Evolutionary conservation across 352 stramenopile species (phyloP), one percentile per base, ranked within the genome.

Genomic region (Phytopythium sindhum): DNA sequence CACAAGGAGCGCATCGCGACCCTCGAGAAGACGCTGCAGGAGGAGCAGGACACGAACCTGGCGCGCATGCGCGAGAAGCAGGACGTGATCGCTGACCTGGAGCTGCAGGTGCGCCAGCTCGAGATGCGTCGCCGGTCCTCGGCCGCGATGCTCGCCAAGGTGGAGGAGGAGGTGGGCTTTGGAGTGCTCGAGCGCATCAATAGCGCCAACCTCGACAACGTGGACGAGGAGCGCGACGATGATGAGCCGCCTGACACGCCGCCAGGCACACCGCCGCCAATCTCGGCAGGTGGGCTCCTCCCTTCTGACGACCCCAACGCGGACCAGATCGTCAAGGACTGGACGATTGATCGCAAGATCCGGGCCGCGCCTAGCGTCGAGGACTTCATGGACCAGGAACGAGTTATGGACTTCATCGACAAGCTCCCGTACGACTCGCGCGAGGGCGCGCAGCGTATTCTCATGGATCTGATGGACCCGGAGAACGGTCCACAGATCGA

Each of bases 221-320:
- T 42, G 54, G 35, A 51, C 37, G 53, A 63, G 15, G 69, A 75
- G n/a, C 65, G 67, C 12, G 68, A 75, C 7, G 66, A 66, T 23
- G 57, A 47, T 8, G 83, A 91, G 26, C 72, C 82, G 26, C 81
- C 83, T 0, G 84, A 91, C 52, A 92, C 86, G 19, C 86, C 86
- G 7, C 86, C 86, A 0, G 85, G 83, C 1, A 94, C 86, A 14
- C 86, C 86, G 26, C 86, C 86, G 37, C 86, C 83, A 0, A 91
- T 94, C 47, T 84, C 81, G 9, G 71, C 80, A 0, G 78, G 78
- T 17, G 72, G 69, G 11, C 47, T 90, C 11, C 52, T 91, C 59
- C 80, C 78, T 1, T 66, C 68, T 0, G 66, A 81, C 21, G 81
- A 90, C 59, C 80, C 82, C 4, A 84, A 60, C 21, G 75, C 71